These are phyloP conservation scores for Pichia gijzeniarum DNA, from an alignment of 805 yeast species.

Conservation along the genomic window DNA sequence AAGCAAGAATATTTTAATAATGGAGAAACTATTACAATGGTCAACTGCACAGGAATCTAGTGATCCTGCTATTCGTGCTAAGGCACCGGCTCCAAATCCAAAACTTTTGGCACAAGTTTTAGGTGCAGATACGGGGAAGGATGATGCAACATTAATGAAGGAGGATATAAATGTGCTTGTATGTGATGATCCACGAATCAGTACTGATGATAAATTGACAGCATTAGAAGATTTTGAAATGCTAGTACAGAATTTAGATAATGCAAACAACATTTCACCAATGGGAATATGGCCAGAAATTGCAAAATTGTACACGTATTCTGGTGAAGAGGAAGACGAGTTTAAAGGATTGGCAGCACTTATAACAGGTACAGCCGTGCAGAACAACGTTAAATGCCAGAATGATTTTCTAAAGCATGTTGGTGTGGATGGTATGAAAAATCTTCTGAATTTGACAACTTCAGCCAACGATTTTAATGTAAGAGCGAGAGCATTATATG, in stretches of 20 bases:
- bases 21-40: conserved; percentile 94
- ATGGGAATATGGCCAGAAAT: conserved; percentile 61
- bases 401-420: conserved; percentile 50
- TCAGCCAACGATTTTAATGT: conserved; percentile 27
- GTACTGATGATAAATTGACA: conserved; percentile 54
- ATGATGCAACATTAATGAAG: conserved; percentile 85
- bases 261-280: conserved; percentile 87
- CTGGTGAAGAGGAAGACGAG: conserved; percentile 39
- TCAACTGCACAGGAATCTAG: conserved; percentile 73
- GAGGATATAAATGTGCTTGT: conserved; percentile 59
- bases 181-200: conserved; percentile 43
- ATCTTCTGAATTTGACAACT: conserved; percentile 34
- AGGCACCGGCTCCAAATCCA: conserved; percentile 72
- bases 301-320: conserved; percentile 45
- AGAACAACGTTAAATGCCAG: conserved; percentile 78
- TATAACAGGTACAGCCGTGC: conserved; percentile 79
- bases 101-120: conserved; percentile 71
- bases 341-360: conserved; percentile 48
- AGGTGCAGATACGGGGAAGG: conserved; percentile 51
- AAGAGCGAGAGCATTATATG: conserved; percentile 65
- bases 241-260: conserved; percentile 88
- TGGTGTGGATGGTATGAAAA: conserved; percentile 36
- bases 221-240: conserved; percentile 91
- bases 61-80: conserved; percentile 59
- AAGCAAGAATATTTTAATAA: not conserved